Evolutionary conservation across 768 basidiomycete species (phyloP).

Genomic region (Amanita rimosa): DNA sequence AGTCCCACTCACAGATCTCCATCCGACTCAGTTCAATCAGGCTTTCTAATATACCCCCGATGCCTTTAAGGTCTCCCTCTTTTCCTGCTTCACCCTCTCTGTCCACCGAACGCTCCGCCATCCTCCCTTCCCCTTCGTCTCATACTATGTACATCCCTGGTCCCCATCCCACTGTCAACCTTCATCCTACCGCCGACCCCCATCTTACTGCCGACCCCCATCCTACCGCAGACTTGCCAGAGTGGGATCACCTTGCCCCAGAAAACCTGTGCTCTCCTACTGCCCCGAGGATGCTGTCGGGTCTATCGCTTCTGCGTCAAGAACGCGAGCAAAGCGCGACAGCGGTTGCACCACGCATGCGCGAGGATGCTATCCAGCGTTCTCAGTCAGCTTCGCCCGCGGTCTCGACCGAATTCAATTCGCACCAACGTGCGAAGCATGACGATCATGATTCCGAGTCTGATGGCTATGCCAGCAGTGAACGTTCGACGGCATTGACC

Average conservation of each 20-base stretch:
- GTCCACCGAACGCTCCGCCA: too few species aligned
- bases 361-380: too few species aligned
- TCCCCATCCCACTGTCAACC: not conserved
- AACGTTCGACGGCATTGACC: slow-evolving; percentile 1
- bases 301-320: not conserved
- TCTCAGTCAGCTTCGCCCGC: too few species aligned
- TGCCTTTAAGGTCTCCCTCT: not conserved
- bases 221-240: not conserved
- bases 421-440: not conserved
- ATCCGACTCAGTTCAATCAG: slow-evolving; percentile 61
- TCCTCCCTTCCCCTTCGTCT: not conserved
- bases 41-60: slow-evolving; percentile 40
- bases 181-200: not conserved
- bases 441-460: not conserved
- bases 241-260: not conserved
- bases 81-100: too few species aligned
- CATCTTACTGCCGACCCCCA: too few species aligned
- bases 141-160: too few species aligned
- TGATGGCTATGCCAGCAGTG: not conserved
- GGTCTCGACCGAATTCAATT: too few species aligned
- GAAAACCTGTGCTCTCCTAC: not conserved
- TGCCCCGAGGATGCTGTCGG: not conserved
- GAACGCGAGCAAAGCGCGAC: not conserved
- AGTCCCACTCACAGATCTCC: slow-evolving; percentile 44
- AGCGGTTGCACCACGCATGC: too few species aligned